Conservation (phyloP, 495 filamentous ascomycete species). For the Neurospora terricola region DNA sequence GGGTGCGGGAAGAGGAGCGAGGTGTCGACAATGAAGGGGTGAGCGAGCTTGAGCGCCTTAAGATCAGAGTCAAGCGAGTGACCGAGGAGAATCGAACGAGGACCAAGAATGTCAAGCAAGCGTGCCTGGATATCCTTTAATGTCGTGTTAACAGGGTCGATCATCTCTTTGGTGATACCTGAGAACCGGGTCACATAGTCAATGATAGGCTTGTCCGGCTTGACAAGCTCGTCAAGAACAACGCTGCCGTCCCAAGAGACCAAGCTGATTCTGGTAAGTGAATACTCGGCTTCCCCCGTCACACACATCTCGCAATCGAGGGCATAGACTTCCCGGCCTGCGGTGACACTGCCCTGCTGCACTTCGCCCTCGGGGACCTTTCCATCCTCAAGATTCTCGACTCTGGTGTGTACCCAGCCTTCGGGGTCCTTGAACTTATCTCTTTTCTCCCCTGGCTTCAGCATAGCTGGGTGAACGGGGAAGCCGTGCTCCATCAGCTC, state of each 20-base stretch:
- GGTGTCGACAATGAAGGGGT: conserved; percentile 90
- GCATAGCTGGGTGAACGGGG: conserved; percentile 62
- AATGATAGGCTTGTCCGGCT: conserved; percentile 70
- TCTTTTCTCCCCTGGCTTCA: conserved; percentile 35
- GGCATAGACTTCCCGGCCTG: conserved; percentile 68
- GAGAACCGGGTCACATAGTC: conserved; percentile 88
- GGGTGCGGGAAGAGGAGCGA: conserved; percentile 64
- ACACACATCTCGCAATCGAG: conserved; percentile 97
- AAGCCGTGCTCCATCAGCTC: conserved; percentile 79
- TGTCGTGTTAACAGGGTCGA: conserved; percentile 72
- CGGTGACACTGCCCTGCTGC: conserved; percentile 71
- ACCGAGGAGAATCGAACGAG: conserved; percentile 72
- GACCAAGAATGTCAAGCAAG: conserved; percentile 61
- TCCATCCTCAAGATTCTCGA: conserved; percentile 57
- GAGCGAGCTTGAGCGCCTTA: conserved; percentile 69
- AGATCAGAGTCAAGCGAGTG: conserved; percentile 91
- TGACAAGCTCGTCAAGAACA: conserved; percentile 83
- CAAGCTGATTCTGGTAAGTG: conserved; percentile 80
- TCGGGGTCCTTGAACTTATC: conserved; percentile 38
- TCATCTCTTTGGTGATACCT: conserved; percentile 77
- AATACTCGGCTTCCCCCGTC: conserved; percentile 62
- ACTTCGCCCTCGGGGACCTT: conserved; percentile 57
- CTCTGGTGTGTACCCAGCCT: conserved; percentile 75
- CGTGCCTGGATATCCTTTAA: conserved; percentile 72
- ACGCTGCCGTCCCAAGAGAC: conserved; percentile 76